Conservation (phyloP, 106 monocot genomes). For the Chionographis japonica region DNA sequence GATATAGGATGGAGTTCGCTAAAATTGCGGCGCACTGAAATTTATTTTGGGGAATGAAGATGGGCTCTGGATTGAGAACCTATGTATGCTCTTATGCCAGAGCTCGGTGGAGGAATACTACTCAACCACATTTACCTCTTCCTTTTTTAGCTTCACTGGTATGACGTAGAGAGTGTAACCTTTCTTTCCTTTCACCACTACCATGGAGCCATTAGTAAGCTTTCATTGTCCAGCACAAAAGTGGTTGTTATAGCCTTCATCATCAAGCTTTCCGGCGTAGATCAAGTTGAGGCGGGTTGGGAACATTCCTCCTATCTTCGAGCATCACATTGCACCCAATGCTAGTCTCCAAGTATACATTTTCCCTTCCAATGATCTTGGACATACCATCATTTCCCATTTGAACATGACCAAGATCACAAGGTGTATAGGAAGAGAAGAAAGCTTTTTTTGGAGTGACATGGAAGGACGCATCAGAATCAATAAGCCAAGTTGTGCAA, state of each 20-base stretch:
- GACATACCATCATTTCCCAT: not conserved
- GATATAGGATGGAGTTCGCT: too few relatives aligned
- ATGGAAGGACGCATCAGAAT: slow-evolving; percentile 8
- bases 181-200: too few relatives aligned
- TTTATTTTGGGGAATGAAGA: too few relatives aligned
- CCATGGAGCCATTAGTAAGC: not conserved
- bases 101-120: too few relatives aligned
- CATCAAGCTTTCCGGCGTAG: not conserved
- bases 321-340: slow-evolving; percentile 3
- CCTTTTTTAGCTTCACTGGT: too few relatives aligned
- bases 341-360: not conserved
- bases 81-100: too few relatives aligned
- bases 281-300: slow-evolving; percentile 3
- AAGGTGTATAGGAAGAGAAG: not conserved
- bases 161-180: too few relatives aligned
- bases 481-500: not conserved
- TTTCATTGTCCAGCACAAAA: slow-evolving; percentile 7
- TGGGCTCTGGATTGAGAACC: too few relatives aligned
- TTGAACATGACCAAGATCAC: not conserved
- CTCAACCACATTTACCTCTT: too few relatives aligned
- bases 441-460: not conserved
- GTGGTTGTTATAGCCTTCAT: not conserved
- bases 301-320: slow-evolving; percentile 4
- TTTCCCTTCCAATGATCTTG: not conserved
- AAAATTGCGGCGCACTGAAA: too few relatives aligned